phyloP scores from a whole-genome alignment of 257 asterid species.

The Henckelia pumila region DNA sequence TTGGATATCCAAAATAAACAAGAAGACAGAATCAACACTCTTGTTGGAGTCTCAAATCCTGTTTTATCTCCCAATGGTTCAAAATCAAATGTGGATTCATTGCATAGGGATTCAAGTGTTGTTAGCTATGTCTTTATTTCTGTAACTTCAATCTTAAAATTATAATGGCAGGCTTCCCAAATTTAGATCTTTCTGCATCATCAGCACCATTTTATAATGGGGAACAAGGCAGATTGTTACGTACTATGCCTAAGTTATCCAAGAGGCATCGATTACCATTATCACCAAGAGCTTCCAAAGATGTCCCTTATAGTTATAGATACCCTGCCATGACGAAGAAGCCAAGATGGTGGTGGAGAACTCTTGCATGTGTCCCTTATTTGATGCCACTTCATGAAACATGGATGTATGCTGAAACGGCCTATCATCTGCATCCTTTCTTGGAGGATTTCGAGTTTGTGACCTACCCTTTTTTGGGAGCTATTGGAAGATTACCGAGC shows the following conservation, averaged over 20 bases:
- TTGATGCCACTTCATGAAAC: constrained; percentile 88
- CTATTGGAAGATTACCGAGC: constrained; percentile 66
- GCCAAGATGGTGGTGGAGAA: constrained; percentile 92
- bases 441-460: constrained; percentile 67
- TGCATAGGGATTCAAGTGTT: not conserved
- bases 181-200: constrained; percentile 45
- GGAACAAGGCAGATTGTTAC: constrained; percentile 45
- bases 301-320: constrained; percentile 58
- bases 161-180: constrained; percentile 24
- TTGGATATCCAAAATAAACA: too few species aligned
- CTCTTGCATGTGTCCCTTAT: constrained; percentile 84
- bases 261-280: constrained; percentile 21
- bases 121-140: not conserved
- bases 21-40: too few species aligned
- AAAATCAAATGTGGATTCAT: not conserved
- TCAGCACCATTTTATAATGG: constrained; percentile 51
- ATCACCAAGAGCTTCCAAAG: constrained; percentile 62
- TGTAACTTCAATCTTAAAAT: constrained; percentile 8
- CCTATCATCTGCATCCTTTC: constrained; percentile 73
- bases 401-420: constrained; percentile 90
- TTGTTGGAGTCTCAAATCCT: too few species aligned
- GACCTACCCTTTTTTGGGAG: constrained; percentile 64
- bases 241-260: constrained; percentile 41
- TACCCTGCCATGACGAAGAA: constrained; percentile 76
- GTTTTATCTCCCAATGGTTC: too few species aligned